Evolutionary conservation across 768 basidiomycete species (phyloP).

Genomic region (Hericium alpestre): DNA sequence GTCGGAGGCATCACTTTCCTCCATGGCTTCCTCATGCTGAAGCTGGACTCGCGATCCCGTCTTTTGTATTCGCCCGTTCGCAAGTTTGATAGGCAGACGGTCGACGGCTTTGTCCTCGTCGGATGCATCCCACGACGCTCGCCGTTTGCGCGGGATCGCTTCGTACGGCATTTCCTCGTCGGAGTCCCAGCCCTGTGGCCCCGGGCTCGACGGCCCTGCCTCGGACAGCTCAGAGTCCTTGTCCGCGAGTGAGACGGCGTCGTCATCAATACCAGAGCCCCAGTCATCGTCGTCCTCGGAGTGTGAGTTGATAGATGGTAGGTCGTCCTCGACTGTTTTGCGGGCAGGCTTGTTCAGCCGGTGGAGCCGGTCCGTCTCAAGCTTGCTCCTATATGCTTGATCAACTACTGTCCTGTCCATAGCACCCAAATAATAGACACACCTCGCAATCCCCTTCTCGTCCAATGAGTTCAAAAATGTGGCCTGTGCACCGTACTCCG

Average conservation of each 20-base stretch:
- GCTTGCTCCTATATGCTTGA: conserved; percentile 57
- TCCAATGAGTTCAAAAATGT: conserved; percentile 68
- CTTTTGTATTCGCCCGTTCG: conserved; percentile 65
- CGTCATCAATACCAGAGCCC: conserved; percentile 27
- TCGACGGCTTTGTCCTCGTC: conserved; percentile 41
- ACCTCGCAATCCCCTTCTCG: conserved; percentile 74
- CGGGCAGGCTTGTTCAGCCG: conserved; percentile 50
- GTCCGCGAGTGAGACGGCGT: conserved; percentile 15
- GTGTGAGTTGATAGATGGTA: conserved; percentile 62
- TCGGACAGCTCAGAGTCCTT: conserved; percentile 23
- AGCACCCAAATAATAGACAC: conserved; percentile 15
- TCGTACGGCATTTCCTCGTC: conserved; percentile 67
- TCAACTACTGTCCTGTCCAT: conserved; percentile 3
- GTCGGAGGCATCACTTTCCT: conserved; percentile 27
- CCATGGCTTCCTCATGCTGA: conserved; percentile 15
- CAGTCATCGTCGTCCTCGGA: conserved; percentile 48
- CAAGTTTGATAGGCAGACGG: conserved; percentile 78
- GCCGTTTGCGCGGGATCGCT: conserved; percentile 42
- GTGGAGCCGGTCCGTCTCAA: conserved; percentile 65
- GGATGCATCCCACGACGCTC: conserved; percentile 33
- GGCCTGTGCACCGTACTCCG: conserved; percentile 50
- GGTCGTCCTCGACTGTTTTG: conserved; percentile 36
- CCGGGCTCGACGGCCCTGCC: conserved; percentile 15
- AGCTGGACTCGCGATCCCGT: conserved; percentile 30
- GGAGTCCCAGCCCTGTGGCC: conserved; percentile 32